Percentiles rank a stretch among this genome's conserved stretches.
These are phyloP conservation scores for Suillus cothurnatus DNA, from an alignment of 768 basidiomycete species.

Conservation along the genomic window DNA sequence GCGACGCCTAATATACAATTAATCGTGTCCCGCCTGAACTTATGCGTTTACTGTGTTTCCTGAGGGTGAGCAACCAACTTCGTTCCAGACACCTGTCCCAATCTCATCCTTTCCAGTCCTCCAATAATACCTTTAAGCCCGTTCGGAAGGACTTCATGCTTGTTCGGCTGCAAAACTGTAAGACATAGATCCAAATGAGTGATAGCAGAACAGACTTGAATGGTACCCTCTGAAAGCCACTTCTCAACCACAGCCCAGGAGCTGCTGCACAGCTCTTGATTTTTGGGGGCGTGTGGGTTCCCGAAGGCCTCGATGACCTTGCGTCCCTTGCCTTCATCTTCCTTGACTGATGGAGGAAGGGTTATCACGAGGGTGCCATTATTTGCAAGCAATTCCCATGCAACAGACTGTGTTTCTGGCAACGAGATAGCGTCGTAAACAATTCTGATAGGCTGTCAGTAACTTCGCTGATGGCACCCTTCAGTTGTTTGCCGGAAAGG, in stretches of 20 bases:
- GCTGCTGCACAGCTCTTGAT: background rate
- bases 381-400: slow-evolving; percentile 32
- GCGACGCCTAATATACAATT: too few relatives aligned
- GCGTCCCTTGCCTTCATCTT: slow-evolving; percentile 26
- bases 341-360: slow-evolving; percentile 23
- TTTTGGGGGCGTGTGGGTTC: slow-evolving; percentile 16
- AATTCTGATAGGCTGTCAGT: slow-evolving; percentile 23
- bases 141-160: slow-evolving; percentile 40
- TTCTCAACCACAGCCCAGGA: slow-evolving; percentile 22
- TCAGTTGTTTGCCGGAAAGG: slow-evolving; percentile 18
- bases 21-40: too few relatives aligned
- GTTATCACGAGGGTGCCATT: slow-evolving; percentile 37
- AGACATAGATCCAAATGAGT: background rate
- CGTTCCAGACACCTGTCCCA: slow-evolving; percentile 40
- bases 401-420: slow-evolving; percentile 37
- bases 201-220: slow-evolving; percentile 22
- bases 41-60: slow-evolving; percentile 31
- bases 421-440: slow-evolving; percentile 36
- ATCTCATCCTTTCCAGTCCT: slow-evolving; percentile 39
- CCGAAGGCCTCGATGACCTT: slow-evolving; percentile 24
- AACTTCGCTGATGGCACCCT: slow-evolving; percentile 29
- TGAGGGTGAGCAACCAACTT: slow-evolving; percentile 48
- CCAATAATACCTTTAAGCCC: slow-evolving; percentile 41
- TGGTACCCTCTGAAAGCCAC: slow-evolving; percentile 29
- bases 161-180: slow-evolving; percentile 36